Evolutionary conservation across 2,329 filamentous ascomycete species (phyloP).

Genomic region (Pyricularia grisea): DNA sequence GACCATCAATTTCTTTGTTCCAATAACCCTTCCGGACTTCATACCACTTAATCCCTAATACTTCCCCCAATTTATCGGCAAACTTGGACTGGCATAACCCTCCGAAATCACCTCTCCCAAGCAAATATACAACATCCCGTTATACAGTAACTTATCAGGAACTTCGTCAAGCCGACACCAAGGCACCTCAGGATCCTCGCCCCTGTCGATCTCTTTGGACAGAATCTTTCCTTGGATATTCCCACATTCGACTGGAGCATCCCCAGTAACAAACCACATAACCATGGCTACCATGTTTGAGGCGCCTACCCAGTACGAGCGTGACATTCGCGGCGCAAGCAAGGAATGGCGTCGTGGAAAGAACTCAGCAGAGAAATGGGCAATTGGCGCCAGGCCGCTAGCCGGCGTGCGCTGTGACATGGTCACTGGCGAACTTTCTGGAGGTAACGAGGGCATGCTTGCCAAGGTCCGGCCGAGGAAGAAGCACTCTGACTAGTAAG

Average conservation of each 20-base stretch:
- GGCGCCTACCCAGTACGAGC: slow-evolving; percentile 18
- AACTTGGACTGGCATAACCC: background rate
- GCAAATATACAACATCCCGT: background rate
- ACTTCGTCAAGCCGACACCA: background rate
- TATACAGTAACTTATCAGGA: background rate
- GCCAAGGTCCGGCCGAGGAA: slow-evolving; percentile 24
- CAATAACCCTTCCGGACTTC: background rate
- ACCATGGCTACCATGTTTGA: slow-evolving; percentile 16
- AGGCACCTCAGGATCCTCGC: background rate
- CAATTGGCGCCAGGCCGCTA: slow-evolving; percentile 23
- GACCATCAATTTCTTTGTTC: background rate
- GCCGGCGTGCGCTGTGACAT: slow-evolving; percentile 15
- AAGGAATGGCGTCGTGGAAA: slow-evolving; percentile 34
- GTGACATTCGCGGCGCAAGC: slow-evolving; percentile 33
- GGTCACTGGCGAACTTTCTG: slow-evolving; percentile 8
- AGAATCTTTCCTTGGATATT: background rate
- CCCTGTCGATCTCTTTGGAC: background rate
- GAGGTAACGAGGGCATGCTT: slow-evolving; percentile 15
- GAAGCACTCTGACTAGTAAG: slow-evolving; percentile 23
- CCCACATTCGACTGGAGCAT: background rate
- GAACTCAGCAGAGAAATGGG: slow-evolving; percentile 32
- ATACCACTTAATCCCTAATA: background rate
- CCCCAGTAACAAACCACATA: background rate
- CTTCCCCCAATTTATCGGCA: background rate
- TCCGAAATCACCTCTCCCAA: background rate